Evolutionary conservation across 495 filamentous ascomycete genomes (phyloP).

Genomic region (Penicillium cosmopolitanum): DNA sequence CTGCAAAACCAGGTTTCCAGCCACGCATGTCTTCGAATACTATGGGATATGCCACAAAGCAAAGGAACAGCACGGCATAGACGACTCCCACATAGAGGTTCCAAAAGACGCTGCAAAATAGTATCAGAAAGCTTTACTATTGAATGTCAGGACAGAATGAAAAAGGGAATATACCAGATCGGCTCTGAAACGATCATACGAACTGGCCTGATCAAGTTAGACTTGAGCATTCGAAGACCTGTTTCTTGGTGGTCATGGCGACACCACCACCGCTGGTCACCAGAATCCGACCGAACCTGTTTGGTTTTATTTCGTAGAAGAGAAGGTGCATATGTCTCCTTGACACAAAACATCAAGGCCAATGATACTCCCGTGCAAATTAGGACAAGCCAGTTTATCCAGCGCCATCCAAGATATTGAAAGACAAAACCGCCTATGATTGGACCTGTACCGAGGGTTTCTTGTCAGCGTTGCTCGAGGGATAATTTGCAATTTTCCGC

Average conservation of each 20-base stretch:
- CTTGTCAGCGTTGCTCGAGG: not conserved
- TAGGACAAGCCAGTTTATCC: slow-evolving; percentile 84
- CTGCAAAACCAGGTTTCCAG: slow-evolving; percentile 66
- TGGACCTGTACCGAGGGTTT: slow-evolving; percentile 38
- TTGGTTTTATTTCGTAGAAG: slow-evolving; percentile 59
- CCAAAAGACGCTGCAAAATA: slow-evolving; percentile 62
- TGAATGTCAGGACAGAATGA: not conserved
- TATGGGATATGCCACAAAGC: slow-evolving; percentile 75
- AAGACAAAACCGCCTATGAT: slow-evolving; percentile 76
- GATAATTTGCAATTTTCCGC: not conserved
- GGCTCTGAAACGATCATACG: slow-evolving; percentile 68
- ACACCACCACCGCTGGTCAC: slow-evolving; percentile 67
- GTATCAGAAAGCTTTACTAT: not conserved
- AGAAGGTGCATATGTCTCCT: slow-evolving; percentile 70
- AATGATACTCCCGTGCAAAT: slow-evolving; percentile 65
- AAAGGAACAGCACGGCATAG: slow-evolving; percentile 72
- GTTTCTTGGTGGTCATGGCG: slow-evolving; percentile 59
- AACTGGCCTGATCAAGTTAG: slow-evolving; percentile 68
- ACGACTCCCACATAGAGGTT: slow-evolving; percentile 67
- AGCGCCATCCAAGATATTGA: slow-evolving; percentile 78
- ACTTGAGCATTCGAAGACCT: slow-evolving; percentile 42
- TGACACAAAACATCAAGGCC: slow-evolving; percentile 49
- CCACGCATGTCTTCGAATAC: slow-evolving; percentile 71
- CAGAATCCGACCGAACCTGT: slow-evolving; percentile 62
- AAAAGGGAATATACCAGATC: slow-evolving; percentile 47